Evolutionary conservation across 208 protist genomes (phyloP).

Genomic region (Crithidia acanthocephali): DNA sequence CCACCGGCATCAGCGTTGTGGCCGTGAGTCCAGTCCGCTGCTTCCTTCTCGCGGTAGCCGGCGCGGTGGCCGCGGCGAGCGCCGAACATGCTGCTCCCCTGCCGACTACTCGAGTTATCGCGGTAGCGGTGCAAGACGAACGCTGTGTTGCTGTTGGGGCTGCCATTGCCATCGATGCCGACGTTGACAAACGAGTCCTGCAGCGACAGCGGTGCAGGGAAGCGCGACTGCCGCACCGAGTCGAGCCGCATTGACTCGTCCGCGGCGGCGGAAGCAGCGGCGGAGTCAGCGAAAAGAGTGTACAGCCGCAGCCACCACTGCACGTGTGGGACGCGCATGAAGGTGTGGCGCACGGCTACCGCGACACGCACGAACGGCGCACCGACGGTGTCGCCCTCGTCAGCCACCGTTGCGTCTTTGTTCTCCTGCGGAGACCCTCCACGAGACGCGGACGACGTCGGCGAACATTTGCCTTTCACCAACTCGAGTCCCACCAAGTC

Average conservation of each 20-base stretch:
- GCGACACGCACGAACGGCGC: neutral
- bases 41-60: neutral
- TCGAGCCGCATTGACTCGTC: neutral
- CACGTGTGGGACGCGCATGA: slow-evolving; percentile 25
- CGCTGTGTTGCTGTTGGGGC: neutral
- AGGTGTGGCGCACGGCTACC: slow-evolving; percentile 13
- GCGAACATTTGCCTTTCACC: neutral
- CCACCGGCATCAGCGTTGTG: neutral
- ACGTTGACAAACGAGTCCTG: neutral
- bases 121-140: neutral
- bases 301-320: slow-evolving; percentile 31
- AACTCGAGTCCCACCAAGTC: slow-evolving; percentile 14
- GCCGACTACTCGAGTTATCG: neutral
- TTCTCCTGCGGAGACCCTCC: neutral
- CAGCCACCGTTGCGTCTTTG: neutral
- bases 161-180: neutral
- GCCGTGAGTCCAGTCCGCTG: neutral
- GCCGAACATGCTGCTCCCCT: slow-evolving; percentile 1
- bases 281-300: slow-evolving; percentile 7
- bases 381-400: neutral
- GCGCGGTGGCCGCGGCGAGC: neutral
- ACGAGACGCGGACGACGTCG: neutral
- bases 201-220: neutral
- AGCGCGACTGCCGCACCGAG: neutral
- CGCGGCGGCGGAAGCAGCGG: neutral